Conservation (phyloP, 768 basidiomycete species). For the Rhizopogon vinicolor region DNA sequence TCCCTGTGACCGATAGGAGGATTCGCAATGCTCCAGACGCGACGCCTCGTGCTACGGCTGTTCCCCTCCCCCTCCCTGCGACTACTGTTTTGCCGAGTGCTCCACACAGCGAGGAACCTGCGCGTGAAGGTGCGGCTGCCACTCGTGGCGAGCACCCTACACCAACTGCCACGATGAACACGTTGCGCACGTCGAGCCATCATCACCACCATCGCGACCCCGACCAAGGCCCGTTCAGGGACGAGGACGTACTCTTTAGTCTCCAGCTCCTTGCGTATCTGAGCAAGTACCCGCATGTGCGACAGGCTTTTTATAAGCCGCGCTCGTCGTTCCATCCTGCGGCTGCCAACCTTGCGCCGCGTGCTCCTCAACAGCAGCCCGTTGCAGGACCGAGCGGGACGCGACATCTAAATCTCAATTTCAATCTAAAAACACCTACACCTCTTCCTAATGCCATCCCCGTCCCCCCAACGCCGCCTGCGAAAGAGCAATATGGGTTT, state of each 20-base stretch:
- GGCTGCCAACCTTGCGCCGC: constrained; percentile 38
- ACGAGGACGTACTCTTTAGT: constrained; percentile 89
- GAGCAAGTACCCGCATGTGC: constrained; percentile 96
- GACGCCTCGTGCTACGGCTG: constrained; percentile 59
- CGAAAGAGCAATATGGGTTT: constrained; percentile 35
- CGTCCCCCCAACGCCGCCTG: constrained; percentile 8
- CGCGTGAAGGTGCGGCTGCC: constrained; percentile 4
- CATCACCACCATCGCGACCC: constrained; percentile 34
- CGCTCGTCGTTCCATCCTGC: constrained; percentile 81
- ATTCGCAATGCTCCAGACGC: constrained; percentile 46
- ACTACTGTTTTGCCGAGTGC: constrained; percentile 13
- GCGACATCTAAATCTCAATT: neutral
- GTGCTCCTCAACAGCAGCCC: constrained; percentile 20
- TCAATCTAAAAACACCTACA: neutral
- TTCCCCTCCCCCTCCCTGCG: constrained; percentile 51
- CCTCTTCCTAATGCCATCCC: neutral
- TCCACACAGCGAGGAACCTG: neutral
- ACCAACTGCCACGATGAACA: constrained; percentile 8
- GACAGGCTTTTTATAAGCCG: constrained; percentile 92
- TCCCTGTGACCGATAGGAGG: constrained; percentile 24
- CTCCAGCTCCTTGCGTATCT: constrained; percentile 94
- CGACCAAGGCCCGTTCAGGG: constrained; percentile 72
- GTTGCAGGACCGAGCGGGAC: constrained; percentile 21
- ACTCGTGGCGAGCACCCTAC: constrained; percentile 19
- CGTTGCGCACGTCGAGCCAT: constrained; percentile 24